Base-by-base conservation (phyloP, 768 basidiomycete genomes). In the Hericium rajendrae region DNA sequence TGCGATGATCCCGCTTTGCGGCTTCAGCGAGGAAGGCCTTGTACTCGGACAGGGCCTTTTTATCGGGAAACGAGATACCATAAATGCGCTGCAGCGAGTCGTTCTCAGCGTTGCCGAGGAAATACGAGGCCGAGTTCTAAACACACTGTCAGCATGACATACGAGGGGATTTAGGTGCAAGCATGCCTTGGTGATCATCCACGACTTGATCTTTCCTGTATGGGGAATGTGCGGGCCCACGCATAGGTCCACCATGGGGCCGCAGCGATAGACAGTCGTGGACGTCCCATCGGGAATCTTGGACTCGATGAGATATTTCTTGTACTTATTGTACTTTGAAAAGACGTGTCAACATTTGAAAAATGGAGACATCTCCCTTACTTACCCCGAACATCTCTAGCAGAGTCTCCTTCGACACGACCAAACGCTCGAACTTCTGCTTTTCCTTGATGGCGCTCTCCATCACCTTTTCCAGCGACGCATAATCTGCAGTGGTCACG, bases 11-110 rank as follows among this genome's bases (percentile, higher is more conserved):
- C 4, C 95, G 87, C 71, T 90, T 97, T n/a, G 95, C 94, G 53
- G 97, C 97, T 71, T 99, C 95, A 32, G 83, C 94, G 57, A 98
- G 80, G 79, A 97, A 97, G 49, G 78, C 81, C 76, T 98, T 97
- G 81, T 98, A 93, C 59, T 97, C 97, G 13, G 84, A 75, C 63
- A 98, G 73, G 69, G 95, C 91, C 70, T 97, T 95, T 73, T 89
- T 89, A 74, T 98, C 97, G 0, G 97, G 97, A 83, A 98, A 99
- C 0, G 94, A 97, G 70, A 99, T 92, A 58, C 97, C 97, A 70
- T 98, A 99, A 62, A 99, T 83, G 38, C 97, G 88, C 68, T 98
- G 97, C 32, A 99, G 78, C 1, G 91, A 89, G 64, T 98, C 97
- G 70, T 97, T 97, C 65, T 80, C 86, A 24, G 87, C 74, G 67